Conservation (phyloP, 176 grass and related monocot genomes). For the Oryza australiensis region DNA sequence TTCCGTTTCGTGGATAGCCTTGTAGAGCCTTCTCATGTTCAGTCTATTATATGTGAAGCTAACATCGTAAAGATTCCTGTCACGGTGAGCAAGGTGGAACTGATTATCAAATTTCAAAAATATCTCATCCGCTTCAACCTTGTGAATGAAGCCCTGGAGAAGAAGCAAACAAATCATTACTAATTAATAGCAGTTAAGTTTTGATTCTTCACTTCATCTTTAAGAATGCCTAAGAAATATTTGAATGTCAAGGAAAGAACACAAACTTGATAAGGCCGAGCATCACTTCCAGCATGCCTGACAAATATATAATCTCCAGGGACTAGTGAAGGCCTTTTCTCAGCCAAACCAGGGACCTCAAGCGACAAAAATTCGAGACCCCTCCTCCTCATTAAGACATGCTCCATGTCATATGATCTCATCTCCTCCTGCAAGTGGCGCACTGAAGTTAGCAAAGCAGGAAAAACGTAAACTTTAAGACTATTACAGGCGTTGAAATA, state of each 20-base stretch:
- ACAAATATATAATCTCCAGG: constrained; percentile 69
- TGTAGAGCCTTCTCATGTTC: constrained; percentile 86
- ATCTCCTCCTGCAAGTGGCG: constrained; percentile 62
- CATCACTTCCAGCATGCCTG: constrained; percentile 48
- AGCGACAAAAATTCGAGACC: constrained; percentile 62
- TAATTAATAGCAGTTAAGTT: constrained; percentile 26
- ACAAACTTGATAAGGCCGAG: constrained; percentile 63
- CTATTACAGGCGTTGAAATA: constrained; percentile 32
- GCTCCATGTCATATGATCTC: constrained; percentile 79
- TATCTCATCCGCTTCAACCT: constrained; percentile 88
- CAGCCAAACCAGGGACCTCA: constrained; percentile 81
- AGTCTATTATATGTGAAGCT: constrained; percentile 93
- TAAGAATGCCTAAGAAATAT: constrained; percentile 29
- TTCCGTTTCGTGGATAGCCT: constrained; percentile 58
- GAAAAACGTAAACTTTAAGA: constrained; percentile 27
- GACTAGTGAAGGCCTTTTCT: constrained; percentile 80
- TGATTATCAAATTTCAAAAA: constrained; percentile 67
- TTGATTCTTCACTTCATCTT: constrained; percentile 1
- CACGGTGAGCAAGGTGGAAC: constrained; percentile 48
- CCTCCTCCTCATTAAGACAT: constrained; percentile 61
- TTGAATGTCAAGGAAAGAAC: constrained; percentile 7
- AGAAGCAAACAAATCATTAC: constrained; percentile 34
- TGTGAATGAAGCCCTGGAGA: constrained; percentile 88
- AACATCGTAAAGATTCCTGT: constrained; percentile 56
- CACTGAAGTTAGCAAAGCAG: constrained; percentile 44